These are phyloP conservation scores for Ophiocordyceps robertsii DNA, from an alignment of 2,329 filamentous ascomycete species.

Conservation along the genomic window DNA sequence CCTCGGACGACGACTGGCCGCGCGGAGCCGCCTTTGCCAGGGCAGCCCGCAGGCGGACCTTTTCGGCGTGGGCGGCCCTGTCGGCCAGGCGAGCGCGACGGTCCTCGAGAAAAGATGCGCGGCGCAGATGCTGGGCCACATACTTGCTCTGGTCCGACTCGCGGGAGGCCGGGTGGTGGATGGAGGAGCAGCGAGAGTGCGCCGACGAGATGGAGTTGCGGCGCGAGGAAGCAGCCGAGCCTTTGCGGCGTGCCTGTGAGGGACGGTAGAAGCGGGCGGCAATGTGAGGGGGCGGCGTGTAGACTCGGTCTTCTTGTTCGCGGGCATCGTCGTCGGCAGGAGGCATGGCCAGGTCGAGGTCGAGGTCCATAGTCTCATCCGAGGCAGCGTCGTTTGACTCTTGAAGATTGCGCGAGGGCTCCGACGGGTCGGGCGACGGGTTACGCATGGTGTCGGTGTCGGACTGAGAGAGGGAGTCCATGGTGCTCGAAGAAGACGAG, in stretches of 20 bases:
- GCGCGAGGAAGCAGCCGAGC: slow-evolving; percentile 65
- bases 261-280: slow-evolving; percentile 66
- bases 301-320: slow-evolving; percentile 21
- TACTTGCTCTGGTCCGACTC: slow-evolving; percentile 59
- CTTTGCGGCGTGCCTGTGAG: slow-evolving; percentile 53
- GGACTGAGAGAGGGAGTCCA: not conserved
- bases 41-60: slow-evolving; percentile 64
- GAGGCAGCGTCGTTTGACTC: slow-evolving; percentile 17
- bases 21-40: slow-evolving; percentile 56
- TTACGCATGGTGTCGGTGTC: slow-evolving; percentile 25
- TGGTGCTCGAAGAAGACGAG: not conserved
- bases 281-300: slow-evolving; percentile 61
- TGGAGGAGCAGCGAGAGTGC: slow-evolving; percentile 54
- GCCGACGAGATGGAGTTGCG: slow-evolving; percentile 68
- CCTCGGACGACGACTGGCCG: slow-evolving; percentile 55
- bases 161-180: slow-evolving; percentile 36
- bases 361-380: slow-evolving; percentile 16
- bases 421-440: slow-evolving; percentile 25
- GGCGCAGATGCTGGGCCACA: slow-evolving; percentile 65
- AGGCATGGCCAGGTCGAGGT: slow-evolving; percentile 24
- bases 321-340: slow-evolving; percentile 21
- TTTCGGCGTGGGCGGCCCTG: slow-evolving; percentile 69
- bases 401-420: slow-evolving; percentile 26
- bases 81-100: slow-evolving; percentile 70
- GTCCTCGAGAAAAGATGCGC: slow-evolving; percentile 68